Evolutionary conservation across 106 monocot genomes (phyloP), one percentile per base, ranked within the genome.

Genomic region (Dactylorhiza incarnata): DNA sequence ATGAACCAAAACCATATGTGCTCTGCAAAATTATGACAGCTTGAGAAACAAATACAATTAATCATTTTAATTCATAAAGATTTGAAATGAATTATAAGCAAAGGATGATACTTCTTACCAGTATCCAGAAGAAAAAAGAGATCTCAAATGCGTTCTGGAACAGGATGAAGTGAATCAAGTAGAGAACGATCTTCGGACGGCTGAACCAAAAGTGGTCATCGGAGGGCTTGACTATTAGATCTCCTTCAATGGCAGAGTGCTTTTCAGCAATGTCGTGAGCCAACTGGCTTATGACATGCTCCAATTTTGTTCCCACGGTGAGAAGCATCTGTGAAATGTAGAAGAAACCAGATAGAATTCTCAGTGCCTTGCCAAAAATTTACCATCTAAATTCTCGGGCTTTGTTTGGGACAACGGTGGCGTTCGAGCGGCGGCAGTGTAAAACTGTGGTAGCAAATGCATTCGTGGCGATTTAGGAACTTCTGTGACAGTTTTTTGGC

Each of bases 101-200:
- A 69, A 70, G 68, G 8, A 43, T 19, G 51, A 46, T 54, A 24
- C 0, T 54, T 48, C 74, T 69, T 82, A 89, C 89, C 83, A 79
- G 44, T 59, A 84, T 86, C 89, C 89, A 86, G 79, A 89, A 80
- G 81, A 89, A 86, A 62, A 78, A 89, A 48, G 86, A 83, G 70
- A 89, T 78, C 76, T 86, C 85, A 53, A 89, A 89, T 19, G 89
- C 83, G 51, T 85, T 89, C 59, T 89, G 85, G 46, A 89, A 89
- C 24, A 89, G 89, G 74, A 89, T 86, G 24, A 89, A 86, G 54
- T 86, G 89, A 59, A 89, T 76, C 75, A 89, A 59, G 58, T 71
- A 77, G 45, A 89, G 84, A 43, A 86, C 73, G 61, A 89, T 62
- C 58, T 53, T 25, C 4, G 85, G 88, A 22, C 73, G 65, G 25